Evolutionary conservation across 306 rosid genomes (phyloP).

Genomic region (Luffa acutangula): DNA sequence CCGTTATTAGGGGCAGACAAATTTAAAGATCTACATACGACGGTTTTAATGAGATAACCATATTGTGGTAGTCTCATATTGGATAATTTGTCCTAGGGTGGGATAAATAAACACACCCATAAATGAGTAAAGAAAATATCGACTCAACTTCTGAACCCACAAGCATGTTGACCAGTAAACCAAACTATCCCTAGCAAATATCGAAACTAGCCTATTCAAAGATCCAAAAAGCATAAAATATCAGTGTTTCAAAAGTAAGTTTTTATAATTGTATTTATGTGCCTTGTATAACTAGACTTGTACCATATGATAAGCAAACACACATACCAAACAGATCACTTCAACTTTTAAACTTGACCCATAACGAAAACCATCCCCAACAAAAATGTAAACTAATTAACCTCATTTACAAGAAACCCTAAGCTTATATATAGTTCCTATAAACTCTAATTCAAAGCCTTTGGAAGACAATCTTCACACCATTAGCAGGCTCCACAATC

Average conservation of each 20-base stretch:
- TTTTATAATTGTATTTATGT: background rate
- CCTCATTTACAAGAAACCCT: background rate
- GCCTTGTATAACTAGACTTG: background rate
- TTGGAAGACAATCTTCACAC: constrained; percentile 39
- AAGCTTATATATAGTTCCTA: background rate
- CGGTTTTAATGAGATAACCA: no score
- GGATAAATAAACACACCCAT: no score
- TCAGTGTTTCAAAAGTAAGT: background rate
- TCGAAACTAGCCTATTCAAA: no score
- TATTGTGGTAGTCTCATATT: no score
- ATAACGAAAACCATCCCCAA: background rate
- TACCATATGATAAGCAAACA: background rate
- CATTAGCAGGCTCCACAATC: constrained; percentile 76
- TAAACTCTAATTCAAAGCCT: constrained; percentile 9
- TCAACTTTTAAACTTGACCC: background rate
- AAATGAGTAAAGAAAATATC: no score
- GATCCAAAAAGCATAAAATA: background rate
- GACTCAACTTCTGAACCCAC: no score
- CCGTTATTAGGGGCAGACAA: no score
- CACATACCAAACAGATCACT: background rate
- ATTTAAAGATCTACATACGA: no score
- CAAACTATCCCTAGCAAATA: no score
- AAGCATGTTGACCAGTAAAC: no score
- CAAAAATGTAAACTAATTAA: background rate
- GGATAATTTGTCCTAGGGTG: no score